Conservation (phyloP, 2,329 filamentous ascomycete species). For the Thermoascus crustaceus region DNA sequence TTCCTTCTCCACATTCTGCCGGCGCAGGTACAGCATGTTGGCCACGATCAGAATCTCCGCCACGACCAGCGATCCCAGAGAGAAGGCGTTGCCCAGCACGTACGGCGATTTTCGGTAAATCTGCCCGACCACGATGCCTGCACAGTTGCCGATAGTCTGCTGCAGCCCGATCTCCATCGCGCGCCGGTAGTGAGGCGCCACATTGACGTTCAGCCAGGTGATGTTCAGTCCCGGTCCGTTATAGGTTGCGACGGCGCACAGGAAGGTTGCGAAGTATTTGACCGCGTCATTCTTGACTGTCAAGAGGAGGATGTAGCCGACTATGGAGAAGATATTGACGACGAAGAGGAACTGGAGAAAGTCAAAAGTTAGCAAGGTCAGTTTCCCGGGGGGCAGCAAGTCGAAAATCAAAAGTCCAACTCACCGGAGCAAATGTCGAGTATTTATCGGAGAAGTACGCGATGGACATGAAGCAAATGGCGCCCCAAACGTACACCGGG, state of each 20-base stretch:
- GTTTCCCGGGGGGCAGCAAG: background rate
- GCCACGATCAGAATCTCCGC: conserved; percentile 30
- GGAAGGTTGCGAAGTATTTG: conserved; percentile 44
- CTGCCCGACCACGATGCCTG: conserved; percentile 42
- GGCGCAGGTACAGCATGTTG: conserved; percentile 38
- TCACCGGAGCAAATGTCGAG: conserved; percentile 21
- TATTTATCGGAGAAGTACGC: conserved; percentile 42
- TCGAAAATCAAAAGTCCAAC: conserved; percentile 1
- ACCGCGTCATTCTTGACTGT: conserved; percentile 42
- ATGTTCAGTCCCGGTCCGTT: conserved; percentile 40
- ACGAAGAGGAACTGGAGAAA: conserved; percentile 24
- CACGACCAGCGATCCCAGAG: conserved; percentile 27
- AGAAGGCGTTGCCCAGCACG: conserved; percentile 30
- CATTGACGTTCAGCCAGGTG: conserved; percentile 43
- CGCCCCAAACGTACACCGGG: conserved; percentile 48
- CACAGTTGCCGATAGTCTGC: conserved; percentile 42
- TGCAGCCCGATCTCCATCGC: conserved; percentile 41
- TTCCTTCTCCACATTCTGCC: conserved; percentile 33
- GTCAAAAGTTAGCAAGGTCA: conserved; percentile 5
- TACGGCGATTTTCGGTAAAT: conserved; percentile 34
- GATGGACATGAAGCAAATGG: conserved; percentile 37
- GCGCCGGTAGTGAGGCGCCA: conserved; percentile 41
- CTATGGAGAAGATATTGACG: conserved; percentile 37
- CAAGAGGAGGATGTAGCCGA: conserved; percentile 45
- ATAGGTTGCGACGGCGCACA: conserved; percentile 43